A percentile compares a stretch with the other conserved stretches of the same genome.
Evolutionary conservation across 805 yeast genomes (phyloP).

Genomic region (Ogataea haglerorum): DNA sequence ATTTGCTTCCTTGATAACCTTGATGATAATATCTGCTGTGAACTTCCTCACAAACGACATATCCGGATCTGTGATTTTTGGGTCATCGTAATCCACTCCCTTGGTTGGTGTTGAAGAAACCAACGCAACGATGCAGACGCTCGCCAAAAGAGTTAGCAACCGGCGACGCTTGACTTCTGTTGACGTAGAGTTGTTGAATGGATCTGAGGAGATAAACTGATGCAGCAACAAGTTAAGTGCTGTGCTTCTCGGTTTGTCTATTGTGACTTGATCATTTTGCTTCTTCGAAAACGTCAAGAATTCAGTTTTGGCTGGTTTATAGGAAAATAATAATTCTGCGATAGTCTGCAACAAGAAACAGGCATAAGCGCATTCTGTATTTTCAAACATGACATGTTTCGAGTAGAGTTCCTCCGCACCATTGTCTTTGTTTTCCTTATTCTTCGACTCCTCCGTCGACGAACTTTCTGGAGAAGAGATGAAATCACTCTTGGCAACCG

Average conservation of each 20-base stretch:
- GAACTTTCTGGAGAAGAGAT: conserved; percentile 20
- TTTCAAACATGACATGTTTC: conserved; percentile 38
- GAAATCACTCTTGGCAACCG: conserved; percentile 28
- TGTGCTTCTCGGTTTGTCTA: conserved; percentile 68
- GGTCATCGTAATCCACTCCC: conserved; percentile 42
- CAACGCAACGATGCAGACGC: conserved; percentile 57
- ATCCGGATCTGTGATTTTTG: conserved; percentile 59
- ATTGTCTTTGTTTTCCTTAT: conserved; percentile 19
- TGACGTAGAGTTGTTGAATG: conserved; percentile 34
- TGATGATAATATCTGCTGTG: conserved; percentile 63
- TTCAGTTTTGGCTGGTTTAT: conserved; percentile 77
- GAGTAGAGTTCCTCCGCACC: conserved; percentile 20
- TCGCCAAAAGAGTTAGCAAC: conserved; percentile 59
- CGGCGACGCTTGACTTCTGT: conserved; percentile 46
- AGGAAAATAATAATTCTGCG: conserved; percentile 72
- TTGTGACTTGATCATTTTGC: conserved; percentile 28
- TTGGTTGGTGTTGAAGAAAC: conserved; percentile 55
- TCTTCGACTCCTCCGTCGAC: conserved; percentile 13
- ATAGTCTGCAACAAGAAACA: conserved; percentile 65
- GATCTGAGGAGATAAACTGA: conserved; percentile 62
- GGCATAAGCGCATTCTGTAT: conserved; percentile 59
- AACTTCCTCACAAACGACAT: conserved; percentile 71
- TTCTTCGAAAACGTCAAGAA: conserved; percentile 75
- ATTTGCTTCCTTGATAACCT: conserved; percentile 54
- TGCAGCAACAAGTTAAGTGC: conserved; percentile 75